Conservation (phyloP, 2,329 filamentous ascomycete species). For the Alternaria rosae region DNA sequence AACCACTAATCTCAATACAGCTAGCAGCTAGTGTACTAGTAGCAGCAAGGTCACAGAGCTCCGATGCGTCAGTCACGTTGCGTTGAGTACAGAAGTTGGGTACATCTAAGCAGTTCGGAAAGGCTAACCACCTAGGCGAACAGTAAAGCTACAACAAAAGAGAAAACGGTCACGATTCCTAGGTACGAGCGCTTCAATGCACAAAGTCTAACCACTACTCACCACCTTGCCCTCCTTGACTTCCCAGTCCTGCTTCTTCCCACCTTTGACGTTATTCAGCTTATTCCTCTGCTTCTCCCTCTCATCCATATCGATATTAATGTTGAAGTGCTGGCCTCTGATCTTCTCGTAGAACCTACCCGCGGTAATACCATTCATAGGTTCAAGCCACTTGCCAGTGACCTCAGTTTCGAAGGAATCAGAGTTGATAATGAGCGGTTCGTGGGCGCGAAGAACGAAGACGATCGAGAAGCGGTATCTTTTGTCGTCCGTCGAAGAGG, state of each 20-base stretch:
- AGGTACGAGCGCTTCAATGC: not conserved
- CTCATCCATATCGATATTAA: conserved; percentile 45
- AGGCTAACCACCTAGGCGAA: no score
- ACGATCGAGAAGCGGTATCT: conserved; percentile 47
- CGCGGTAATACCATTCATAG: conserved; percentile 37
- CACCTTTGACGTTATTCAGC: not conserved
- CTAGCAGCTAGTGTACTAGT: not conserved
- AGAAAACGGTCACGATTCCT: no score
- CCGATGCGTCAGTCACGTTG: no score
- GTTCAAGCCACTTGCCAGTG: conserved; percentile 38
- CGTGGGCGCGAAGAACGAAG: conserved; percentile 47
- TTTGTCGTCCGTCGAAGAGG: not conserved
- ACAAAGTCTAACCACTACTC: not conserved
- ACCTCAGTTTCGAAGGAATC: conserved; percentile 36
- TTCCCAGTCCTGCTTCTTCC: conserved; percentile 31
- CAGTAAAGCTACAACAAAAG: no score
- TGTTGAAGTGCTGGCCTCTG: conserved; percentile 44
- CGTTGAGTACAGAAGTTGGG: no score
- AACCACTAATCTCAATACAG: not conserved
- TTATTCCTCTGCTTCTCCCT: conserved; percentile 40
- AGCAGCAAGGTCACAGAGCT: no score
- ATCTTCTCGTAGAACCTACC: conserved; percentile 44
- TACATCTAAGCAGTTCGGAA: no score
- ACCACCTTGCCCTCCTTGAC: not conserved
- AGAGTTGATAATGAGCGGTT: conserved; percentile 35